Evolutionary conservation across 352 stramenopile genomes (phyloP), one percentile per base, ranked within the genome.

Genomic region (Phytopythium cucurbitacearum): DNA sequence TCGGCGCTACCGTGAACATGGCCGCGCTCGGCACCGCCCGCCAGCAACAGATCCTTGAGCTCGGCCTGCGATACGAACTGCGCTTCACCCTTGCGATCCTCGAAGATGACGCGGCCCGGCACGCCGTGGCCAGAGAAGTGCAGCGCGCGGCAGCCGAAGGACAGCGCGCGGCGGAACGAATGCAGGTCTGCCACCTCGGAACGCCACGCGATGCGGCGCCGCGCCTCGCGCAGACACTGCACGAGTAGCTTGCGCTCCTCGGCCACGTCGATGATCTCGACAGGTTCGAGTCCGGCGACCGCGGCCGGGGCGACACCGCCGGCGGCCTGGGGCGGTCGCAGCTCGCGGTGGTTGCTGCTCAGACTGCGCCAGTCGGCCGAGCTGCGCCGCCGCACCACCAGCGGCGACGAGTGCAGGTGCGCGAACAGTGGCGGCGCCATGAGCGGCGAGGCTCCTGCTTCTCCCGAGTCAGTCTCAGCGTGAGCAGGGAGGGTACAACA

Each of bases 231-330:
- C 40, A 92, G 48, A 38, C 80, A 91, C 53, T 89, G 77, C 48
- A 86, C 63, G 33, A 92, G 74, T 53, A 92, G 68, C 47, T 73
- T 75, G 32, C 82, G 79, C 70, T 92, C 82, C 41, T 84, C 64
- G 46, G 86, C 82, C 33, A 92, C 82, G 65, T 88, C 82, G 65
- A 92, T 87, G 64, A 92, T 87, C 65, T 91, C 82, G n/a, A 92
- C 81, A 37, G 82, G 73, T 55, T 91, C 80, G 40, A 92, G 65
- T 0, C 77, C 79, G 42, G 48, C 69, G 35, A 9, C 4, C 11
- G 45, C 45, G 45, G 45, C 9, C 45, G 33, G 33, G 62, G 49
- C 53, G 42, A 53, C 40, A 15, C 1, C n/a, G 38, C n/a, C 33
- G 40, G 48, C 49, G 60, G 21, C 49, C 53, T 61, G 56, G 46